These are phyloP conservation scores for Turnera subulata DNA, from an alignment of 345 rosid species.

Conservation along the genomic window DNA sequence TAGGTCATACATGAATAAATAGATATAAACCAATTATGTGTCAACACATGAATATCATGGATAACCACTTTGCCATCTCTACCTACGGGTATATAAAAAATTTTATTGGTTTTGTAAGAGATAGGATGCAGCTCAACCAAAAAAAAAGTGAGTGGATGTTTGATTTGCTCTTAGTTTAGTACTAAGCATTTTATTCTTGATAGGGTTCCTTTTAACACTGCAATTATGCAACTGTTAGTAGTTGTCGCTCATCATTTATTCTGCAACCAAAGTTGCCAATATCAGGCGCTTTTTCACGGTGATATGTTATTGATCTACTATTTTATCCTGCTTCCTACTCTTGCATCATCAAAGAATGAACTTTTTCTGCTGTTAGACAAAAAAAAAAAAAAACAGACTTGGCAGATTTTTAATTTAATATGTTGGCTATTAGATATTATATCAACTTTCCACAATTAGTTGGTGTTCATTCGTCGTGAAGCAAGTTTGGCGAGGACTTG, in stretches of 20 bases:
- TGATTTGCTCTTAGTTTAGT: neutral
- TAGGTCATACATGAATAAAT: no score
- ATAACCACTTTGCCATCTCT: no score
- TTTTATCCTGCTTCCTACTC: neutral
- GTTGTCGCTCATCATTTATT: no score
- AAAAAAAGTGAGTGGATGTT: constrained; percentile 10
- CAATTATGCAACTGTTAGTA: no score
- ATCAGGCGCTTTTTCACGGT: neutral
- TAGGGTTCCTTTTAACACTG: no score
- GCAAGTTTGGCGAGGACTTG: constrained; percentile 95
- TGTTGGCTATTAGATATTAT: neutral
- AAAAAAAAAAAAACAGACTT: neutral
- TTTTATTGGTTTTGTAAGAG: constrained; percentile 15
- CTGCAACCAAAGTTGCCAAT: no score
- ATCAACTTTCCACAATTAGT: constrained; percentile 7
- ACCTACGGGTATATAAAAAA: no score
- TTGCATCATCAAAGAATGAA: neutral
- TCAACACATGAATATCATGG: no score
- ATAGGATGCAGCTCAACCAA: constrained; percentile 21
- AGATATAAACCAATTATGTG: no score
- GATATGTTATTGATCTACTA: neutral
- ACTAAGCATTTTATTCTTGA: neutral
- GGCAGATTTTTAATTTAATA: neutral
- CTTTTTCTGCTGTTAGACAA: neutral
- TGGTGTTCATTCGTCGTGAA: constrained; percentile 33